Base-by-base conservation (phyloP, 805 yeast species). In the Ogataea glucozyma region DNA sequence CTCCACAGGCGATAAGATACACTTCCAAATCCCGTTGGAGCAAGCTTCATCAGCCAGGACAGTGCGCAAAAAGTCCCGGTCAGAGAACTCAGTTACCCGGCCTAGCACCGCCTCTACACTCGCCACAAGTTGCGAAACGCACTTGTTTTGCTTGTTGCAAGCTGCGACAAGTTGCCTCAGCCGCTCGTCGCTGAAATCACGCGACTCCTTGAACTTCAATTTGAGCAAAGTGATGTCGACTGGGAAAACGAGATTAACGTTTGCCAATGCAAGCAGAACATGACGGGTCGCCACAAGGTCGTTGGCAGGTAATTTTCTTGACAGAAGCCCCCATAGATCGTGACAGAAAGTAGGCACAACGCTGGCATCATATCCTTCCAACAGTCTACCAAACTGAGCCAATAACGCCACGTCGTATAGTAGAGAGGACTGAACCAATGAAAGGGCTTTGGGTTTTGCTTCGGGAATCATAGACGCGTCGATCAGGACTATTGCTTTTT, bases 1-100 rank as follows among this genome's bases (percentile, higher is more conserved):
- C 17, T 68, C 68, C 37, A 75, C 70, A 0, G 89, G 79, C 0
- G 90, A 79, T 41, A 88, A 78, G 2, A 87, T 66, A 57, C 87
- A 80, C 1, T 88, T 73, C 87, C 95, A 85, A 43, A 85, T 72
- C 0, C 90, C 85, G n/a, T 61, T 58, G 36, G 83, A 67, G 4
- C 80, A 73, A 2, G 64, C 60, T n/a, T 62, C 54, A 47, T 71
- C 65, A 0, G 59, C 51, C 4, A 80, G 52, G n/a, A 79, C 62
- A 22, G 53, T 46, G 26, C 69, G 66, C 32, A 62, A 39, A 5
- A 38, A 45, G 6, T 44, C 29, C 2, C 47, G 40, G 11, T 43
- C 52, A 16, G 48, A 51, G 31, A 50, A 49, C 41, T 64, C 61
- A 2, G 64, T 40, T 10, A 62, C 24, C 33, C 58, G 56, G 30